Evolutionary conservation across 2,329 filamentous ascomycete genomes (phyloP).

Genomic region (Penicillium corylophilum): DNA sequence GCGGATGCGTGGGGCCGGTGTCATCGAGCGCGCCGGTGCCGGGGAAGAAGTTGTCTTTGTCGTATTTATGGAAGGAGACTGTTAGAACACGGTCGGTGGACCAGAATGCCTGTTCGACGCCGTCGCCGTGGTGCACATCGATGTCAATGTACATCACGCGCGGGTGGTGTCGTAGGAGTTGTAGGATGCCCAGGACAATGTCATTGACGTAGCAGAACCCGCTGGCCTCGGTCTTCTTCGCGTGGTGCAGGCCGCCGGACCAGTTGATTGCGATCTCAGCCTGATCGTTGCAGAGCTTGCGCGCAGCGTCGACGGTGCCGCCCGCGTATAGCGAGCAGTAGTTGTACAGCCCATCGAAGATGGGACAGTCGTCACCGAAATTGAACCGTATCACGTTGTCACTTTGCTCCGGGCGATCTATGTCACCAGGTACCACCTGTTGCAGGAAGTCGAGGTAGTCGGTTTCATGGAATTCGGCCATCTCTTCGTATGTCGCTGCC

Average conservation of each 20-base stretch:
- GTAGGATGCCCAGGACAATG: slow-evolving; percentile 89
- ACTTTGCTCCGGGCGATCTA: slow-evolving; percentile 63
- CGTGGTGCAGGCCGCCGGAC: slow-evolving; percentile 95
- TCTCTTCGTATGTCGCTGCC: slow-evolving; percentile 80
- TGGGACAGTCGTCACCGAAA: slow-evolving; percentile 88
- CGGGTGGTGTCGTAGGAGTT: slow-evolving; percentile 76
- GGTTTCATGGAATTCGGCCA: slow-evolving; percentile 79
- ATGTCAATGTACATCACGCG: slow-evolving; percentile 94
- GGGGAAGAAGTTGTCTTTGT: slow-evolving; percentile 80
- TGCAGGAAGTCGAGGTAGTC: slow-evolving; percentile 91
- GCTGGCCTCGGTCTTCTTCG: slow-evolving; percentile 88
- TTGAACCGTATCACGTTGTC: slow-evolving; percentile 68
- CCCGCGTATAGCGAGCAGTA: slow-evolving; percentile 94
- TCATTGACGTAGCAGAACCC: slow-evolving; percentile 99
- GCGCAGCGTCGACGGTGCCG: slow-evolving; percentile 83
- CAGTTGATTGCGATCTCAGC: slow-evolving; percentile 97
- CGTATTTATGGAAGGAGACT: slow-evolving; percentile 95
- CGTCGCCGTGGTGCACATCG: slow-evolving; percentile 87
- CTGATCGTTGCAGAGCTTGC: slow-evolving; percentile 80
- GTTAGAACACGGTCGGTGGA: slow-evolving; percentile 89
- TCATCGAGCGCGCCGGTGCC: slow-evolving; percentile 85
- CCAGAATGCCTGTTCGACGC: slow-evolving; percentile 88
- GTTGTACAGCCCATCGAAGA: slow-evolving; percentile 93
- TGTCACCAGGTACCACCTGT: slow-evolving; percentile 67
- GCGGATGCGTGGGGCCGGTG: slow-evolving; percentile 77